Base-by-base conservation (phyloP, 179 eudicot species). In the Actinidia polygama region DNA sequence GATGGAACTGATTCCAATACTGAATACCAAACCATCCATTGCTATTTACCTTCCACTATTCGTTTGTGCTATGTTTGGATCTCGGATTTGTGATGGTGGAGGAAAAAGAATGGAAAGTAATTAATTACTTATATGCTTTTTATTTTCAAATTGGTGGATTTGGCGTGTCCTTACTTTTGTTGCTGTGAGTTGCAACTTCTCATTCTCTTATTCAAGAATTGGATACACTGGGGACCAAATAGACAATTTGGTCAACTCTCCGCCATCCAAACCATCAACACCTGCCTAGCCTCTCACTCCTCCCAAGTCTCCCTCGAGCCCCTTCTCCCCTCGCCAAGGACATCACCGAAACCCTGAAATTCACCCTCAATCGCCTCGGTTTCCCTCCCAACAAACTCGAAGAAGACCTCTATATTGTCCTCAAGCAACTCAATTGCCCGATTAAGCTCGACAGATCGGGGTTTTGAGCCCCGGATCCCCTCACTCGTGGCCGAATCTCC, bases 401-500 rank as follows among this genome's bases (percentile, higher is more conserved):
- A 0, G 98, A 94, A 8, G 98, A 94, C 15, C 87, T 94, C 16
- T 51, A 77, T 15, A 5, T 69, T 5, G 69, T 91, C 0, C 79
- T 96, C n/a, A 92, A 88, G 63, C 72, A 36, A 47, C 90, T 93
- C 5, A 90, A 90, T 79, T 96, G 95, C 54, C 99, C 98, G 6
- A 68, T 87, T 14, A 95, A 92, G 70, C 79, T 96, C 78, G 92
- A 88, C 62, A 95, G 92, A 72, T 95, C 98, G 1, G 95, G 95
- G 0, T 89, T 96, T 6, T 84, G 86, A 26, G 90, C 96, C 51
- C 98, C 93, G 95, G 97, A 18, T 91, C 98, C 2, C 98, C 98
- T 23, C 98, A 95, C 44, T 85, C 97, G 9, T 93, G 95, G 83
- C 97, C 98, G 0, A 81, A 77, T 55, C 59, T 95, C n/a, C 90